Evolutionary conservation across 1,284 basidiomycete genomes (phyloP), one percentile per base, ranked within the genome.

Genomic region (Coniferiporia weirii): DNA sequence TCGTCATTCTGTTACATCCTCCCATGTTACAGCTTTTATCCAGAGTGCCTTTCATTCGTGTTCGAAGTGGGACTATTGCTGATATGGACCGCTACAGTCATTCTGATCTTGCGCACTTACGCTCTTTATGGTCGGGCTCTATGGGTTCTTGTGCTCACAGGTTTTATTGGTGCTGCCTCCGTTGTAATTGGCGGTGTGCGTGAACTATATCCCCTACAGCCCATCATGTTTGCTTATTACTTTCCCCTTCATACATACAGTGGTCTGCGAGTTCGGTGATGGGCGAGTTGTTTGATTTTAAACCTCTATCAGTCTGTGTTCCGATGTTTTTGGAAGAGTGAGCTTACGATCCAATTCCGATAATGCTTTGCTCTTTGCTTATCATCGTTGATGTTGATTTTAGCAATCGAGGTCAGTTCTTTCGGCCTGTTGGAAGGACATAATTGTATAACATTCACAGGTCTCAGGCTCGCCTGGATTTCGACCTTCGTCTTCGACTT

Each of bases 41-140:
- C 44, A 17, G 17, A 3, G 17, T 46, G 17, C n/a, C 8, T 3
- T 20, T 46, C 15, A 46, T 46, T n/a, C 44, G 8, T 19, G 15
- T 9, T 40, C 38, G 38, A 15, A 15, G 8, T 40, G 1, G 9
- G 6, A 27, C 46, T 36, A 35, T 22, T 51, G 27, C 54, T 36
- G 7, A 51, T 38, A 35, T 32, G 22, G 10, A 2, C 35, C 32
- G 12, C 17, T n/a, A 51, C 19, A 61, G 60, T 61, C 44, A 55
- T 61, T 36, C 47, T 61, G 35, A 52, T 61, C 8, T 34, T 61
- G 35, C 60, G 60, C 6, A 61, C 60, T 15, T 61, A 61, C 55
- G 60, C 60, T 13, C 40, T 61, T 1, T 61, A 61, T 47, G 34
- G 43, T 12, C 36, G 56, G 17, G 45, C 53, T 8, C 20, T 44